phyloP scores from a whole-genome alignment of 2,329 filamentous ascomycete genomes.

The Stagonosporopsis vannaccii region DNA sequence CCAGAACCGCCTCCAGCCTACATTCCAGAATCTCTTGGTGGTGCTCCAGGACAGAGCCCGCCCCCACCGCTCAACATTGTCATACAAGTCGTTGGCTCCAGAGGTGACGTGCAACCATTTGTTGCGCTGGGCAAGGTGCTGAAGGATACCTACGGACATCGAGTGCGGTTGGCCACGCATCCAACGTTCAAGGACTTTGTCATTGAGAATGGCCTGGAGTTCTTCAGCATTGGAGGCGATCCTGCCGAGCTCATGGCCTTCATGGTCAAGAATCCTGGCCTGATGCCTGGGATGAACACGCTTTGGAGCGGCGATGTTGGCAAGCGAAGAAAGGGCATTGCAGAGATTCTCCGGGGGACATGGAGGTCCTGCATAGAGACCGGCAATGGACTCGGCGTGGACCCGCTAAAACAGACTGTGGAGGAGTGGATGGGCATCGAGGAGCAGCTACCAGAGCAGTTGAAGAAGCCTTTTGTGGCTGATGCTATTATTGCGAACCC shows the following conservation, averaged over 20 bases:
- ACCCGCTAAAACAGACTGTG: slow-evolving; percentile 61
- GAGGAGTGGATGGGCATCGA: slow-evolving; percentile 57
- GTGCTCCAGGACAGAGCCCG: slow-evolving; percentile 62
- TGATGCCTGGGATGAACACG: slow-evolving; percentile 83
- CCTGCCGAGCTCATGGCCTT: slow-evolving; percentile 69
- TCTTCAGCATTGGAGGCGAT: slow-evolving; percentile 59
- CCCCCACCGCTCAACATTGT: slow-evolving; percentile 59
- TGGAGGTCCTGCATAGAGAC: slow-evolving; percentile 87
- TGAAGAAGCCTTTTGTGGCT: slow-evolving; percentile 74
- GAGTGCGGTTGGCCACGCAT: slow-evolving; percentile 58
- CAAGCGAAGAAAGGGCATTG: slow-evolving; percentile 75
- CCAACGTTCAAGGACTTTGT: slow-evolving; percentile 59
- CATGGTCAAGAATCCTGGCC: slow-evolving; percentile 87
- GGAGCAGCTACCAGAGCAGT: slow-evolving; percentile 47
- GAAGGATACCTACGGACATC: slow-evolving; percentile 57
- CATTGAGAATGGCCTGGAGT: slow-evolving; percentile 58
- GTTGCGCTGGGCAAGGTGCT: slow-evolving; percentile 59
- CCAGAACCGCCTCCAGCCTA: slow-evolving; percentile 70
- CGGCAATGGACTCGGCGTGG: slow-evolving; percentile 67
- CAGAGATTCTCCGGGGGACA: slow-evolving; percentile 81
- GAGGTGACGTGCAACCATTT: slow-evolving; percentile 61
- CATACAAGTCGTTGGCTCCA: slow-evolving; percentile 58
- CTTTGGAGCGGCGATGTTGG: slow-evolving; percentile 79
- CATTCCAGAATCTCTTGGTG: slow-evolving; percentile 75
- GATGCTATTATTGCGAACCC: slow-evolving; percentile 83